Evolutionary conservation across 192 early-diverging fungal species (phyloP).

Genomic region (Endogone sp.): DNA sequence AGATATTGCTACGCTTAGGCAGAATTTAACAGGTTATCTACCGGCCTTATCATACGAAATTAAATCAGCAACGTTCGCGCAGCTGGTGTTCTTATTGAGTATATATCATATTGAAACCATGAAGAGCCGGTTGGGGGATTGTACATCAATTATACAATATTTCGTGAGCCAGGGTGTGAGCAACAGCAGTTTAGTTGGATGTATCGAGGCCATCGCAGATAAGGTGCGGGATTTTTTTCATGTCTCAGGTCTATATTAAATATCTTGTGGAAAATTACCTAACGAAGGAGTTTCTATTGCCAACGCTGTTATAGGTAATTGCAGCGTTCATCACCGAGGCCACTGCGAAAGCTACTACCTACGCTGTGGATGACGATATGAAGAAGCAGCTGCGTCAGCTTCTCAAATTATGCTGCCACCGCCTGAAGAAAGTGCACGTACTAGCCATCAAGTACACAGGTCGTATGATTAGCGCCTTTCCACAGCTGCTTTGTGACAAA

Average conservation of each 20-base stretch:
- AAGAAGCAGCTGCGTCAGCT: constrained; percentile 56
- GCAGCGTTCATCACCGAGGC: constrained; percentile 46
- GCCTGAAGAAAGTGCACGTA: constrained; percentile 64
- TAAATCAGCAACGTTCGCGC: constrained; percentile 62
- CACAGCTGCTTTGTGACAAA: constrained; percentile 78
- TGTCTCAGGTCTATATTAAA: no score
- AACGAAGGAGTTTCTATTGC: no score
- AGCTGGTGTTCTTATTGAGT: constrained; percentile 77
- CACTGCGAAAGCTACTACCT: constrained; percentile 41
- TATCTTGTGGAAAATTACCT: no score
- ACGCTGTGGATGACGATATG: constrained; percentile 46
- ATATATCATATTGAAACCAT: constrained; percentile 82
- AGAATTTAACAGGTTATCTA: constrained; percentile 53
- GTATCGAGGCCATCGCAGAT: constrained; percentile 78
- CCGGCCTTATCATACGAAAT: constrained; percentile 49
- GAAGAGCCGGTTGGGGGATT: constrained; percentile 65
- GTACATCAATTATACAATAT: constrained; percentile 72
- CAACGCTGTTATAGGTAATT: constrained; percentile 38
- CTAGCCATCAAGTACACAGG: constrained; percentile 62
- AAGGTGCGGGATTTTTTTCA: constrained; percentile 22
- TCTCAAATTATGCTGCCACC: constrained; percentile 63
- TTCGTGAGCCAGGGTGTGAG: constrained; percentile 85
- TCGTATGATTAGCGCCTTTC: constrained; percentile 57
- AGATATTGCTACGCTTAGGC: constrained; percentile 51
- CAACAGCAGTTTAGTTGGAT: constrained; percentile 63